Percentiles rank a stretch among this genome's conserved stretches.
phyloP scores from a whole-genome alignment of 2,329 filamentous ascomycete species.

The Aspergillus texensis region DNA sequence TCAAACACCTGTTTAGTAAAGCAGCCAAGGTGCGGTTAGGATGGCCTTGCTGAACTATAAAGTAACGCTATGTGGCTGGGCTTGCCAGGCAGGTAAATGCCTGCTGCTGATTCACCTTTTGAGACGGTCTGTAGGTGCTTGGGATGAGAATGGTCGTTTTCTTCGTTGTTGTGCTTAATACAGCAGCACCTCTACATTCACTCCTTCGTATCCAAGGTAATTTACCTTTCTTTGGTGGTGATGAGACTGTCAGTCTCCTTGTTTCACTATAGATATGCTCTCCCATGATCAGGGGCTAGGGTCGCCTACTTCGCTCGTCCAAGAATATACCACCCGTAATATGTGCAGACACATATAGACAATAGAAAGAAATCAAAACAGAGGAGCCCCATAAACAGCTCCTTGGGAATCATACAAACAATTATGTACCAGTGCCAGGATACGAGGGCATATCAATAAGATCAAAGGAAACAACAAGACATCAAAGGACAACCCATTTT shows the following conservation, averaged over 20 bases:
- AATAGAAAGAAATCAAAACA: neutral
- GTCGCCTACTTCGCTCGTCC: neutral
- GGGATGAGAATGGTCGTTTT: neutral
- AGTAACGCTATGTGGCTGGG: neutral
- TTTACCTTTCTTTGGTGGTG: neutral
- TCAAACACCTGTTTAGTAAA: neutral
- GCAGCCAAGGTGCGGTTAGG: neutral
- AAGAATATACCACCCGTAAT: neutral
- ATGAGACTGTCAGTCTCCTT: neutral
- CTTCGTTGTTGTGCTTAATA: neutral
- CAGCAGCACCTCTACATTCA: neutral
- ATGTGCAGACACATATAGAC: neutral
- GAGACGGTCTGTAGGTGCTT: neutral
- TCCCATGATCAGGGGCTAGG: neutral
- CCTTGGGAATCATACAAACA: slow-evolving; percentile 7
- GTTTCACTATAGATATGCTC: neutral
- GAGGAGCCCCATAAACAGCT: slow-evolving; percentile 2
- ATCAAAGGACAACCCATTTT: neutral
- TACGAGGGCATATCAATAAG: no score
- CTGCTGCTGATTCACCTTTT: neutral
- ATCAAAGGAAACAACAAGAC: neutral
- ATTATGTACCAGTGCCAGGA: slow-evolving; percentile 1
- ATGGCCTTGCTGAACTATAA: neutral
- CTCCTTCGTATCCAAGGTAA: neutral
- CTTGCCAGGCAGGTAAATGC: no score